Percentiles rank a stretch among this genome's conserved stretches.
Evolutionary conservation across 31 red algal species (phyloP).

Genomic region (Porphyra umbilicalis): DNA sequence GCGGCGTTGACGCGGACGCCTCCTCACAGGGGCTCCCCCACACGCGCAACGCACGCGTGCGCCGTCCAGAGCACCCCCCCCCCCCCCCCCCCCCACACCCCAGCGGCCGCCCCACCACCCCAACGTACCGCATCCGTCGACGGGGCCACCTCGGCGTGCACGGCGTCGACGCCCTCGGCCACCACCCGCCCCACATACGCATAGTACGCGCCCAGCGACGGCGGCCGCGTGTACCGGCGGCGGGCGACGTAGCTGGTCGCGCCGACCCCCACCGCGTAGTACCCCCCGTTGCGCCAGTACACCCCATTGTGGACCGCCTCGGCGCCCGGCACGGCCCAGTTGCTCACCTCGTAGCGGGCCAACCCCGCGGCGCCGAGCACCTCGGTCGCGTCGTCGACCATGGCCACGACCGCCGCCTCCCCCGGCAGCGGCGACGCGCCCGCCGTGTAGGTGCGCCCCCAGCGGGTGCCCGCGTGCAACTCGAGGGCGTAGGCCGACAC

Average conservation of each 20-base stretch:
- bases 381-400: conserved; percentile 39
- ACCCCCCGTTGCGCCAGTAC: conserved; percentile 81
- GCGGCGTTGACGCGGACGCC: not conserved
- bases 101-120: not conserved
- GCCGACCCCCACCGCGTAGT: conserved; percentile 81
- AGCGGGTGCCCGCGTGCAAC: conserved; percentile 65
- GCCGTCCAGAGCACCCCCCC: not conserved
- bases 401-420: conserved; percentile 53
- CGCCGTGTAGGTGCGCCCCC: conserved; percentile 32
- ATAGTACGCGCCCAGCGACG: conserved; percentile 5
- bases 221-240: conserved; percentile 15
- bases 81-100: not conserved
- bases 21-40: not conserved
- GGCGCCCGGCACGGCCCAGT: conserved; percentile 32
- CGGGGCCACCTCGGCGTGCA: not conserved
- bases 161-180: not conserved
- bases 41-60: not conserved
- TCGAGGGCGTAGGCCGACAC: conserved; percentile 89
- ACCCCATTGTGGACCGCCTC: conserved; percentile 73
- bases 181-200: not conserved
- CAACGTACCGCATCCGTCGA: not conserved
- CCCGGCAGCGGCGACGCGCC: conserved; percentile 45
- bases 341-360: conserved; percentile 87
- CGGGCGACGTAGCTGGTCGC: conserved; percentile 67
- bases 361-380: conserved; percentile 38